Base-by-base conservation (phyloP, 2,329 filamentous ascomycete genomes). In the Monosporascus sp. region DNA sequence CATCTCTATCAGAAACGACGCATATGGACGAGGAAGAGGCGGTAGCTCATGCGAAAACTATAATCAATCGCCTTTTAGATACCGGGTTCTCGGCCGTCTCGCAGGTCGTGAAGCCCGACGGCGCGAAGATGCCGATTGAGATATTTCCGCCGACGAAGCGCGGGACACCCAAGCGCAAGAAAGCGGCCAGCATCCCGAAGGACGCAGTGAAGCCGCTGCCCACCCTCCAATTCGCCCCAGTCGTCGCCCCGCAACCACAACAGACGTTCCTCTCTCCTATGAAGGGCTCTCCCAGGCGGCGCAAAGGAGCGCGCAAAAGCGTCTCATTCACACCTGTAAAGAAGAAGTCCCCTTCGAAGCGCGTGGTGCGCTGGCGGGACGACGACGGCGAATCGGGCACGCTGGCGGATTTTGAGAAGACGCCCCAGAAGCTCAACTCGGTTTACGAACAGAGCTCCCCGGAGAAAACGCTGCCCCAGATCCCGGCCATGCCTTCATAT, bases 101-200 rank as follows among this genome's bases (percentile, higher is more conserved):
- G 0, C 90, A 95, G 62, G 84, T 97, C 26, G 88, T 99, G 68
- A 96, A 95, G 68, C 91, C 93, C 2, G 93, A 97, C 63, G 91
- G 90, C 26, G 74, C 76, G 9, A 70, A 81, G 53, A 75, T 78
- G 4, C 78, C 82, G 0, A 72, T 84, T 5, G 85, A 93, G 54
- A 77, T 80, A 37, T 86, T 90, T 59, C 83, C 89, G 7, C 88
- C 90, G 3, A 81, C 78, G 9, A 87, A 85, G 61, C 75, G 80
- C 38, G 88, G 89, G 20, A 95, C 91, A 2, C 88, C 91, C 0
- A 93, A 91, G 72, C 82, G 88, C 59, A 86, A 84, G 75, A 84
- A 81, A 72, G 67, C 69, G 7, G 66, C 72, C 7, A 69, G 69
- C 14, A 58, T 75, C 37, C 53, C 68, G 59, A 59, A 58, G 52